Conservation (phyloP, 2,329 filamentous ascomycete genomes). For the Monosporascus cannonballus region DNA sequence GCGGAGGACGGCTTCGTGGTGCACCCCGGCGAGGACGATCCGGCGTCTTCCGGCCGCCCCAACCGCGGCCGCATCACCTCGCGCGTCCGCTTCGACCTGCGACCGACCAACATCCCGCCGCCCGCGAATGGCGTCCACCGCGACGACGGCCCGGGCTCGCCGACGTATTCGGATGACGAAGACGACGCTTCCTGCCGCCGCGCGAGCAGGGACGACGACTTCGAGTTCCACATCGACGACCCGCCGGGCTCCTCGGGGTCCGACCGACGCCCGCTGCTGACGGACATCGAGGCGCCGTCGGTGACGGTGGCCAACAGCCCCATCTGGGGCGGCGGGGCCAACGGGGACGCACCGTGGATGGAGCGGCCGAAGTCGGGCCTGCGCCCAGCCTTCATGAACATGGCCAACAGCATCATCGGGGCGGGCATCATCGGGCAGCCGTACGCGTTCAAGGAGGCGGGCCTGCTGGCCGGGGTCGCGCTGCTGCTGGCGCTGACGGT, state of each 20-base stretch:
- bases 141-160: slow-evolving; percentile 1
- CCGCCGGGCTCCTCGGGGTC: slow-evolving; percentile 31
- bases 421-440: slow-evolving; percentile 77
- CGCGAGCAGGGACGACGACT: slow-evolving; percentile 36
- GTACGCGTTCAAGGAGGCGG: slow-evolving; percentile 92
- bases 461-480: slow-evolving; percentile 71
- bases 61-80: slow-evolving; percentile 46
- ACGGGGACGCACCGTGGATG: slow-evolving; percentile 41
- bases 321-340: slow-evolving; percentile 20
- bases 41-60: slow-evolving; percentile 7
- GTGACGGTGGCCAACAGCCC: slow-evolving; percentile 57
- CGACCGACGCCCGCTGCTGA: slow-evolving; percentile 60
- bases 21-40: slow-evolving; percentile 12
- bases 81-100: slow-evolving; percentile 56
- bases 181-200: slow-evolving; percentile 2
- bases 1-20: slow-evolving; percentile 19
- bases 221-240: slow-evolving; percentile 24
- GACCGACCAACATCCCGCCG: slow-evolving; percentile 25
- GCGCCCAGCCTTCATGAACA: slow-evolving; percentile 94
- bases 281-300: slow-evolving; percentile 66
- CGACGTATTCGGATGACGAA: slow-evolving; percentile 18
- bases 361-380: slow-evolving; percentile 78
- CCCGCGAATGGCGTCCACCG: slow-evolving; percentile 16
- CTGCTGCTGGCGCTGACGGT: slow-evolving; percentile 75
- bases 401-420: slow-evolving; percentile 97